Evolutionary conservation across 257 asterid genomes (phyloP).

Genomic region (Scutellaria baicalensis): DNA sequence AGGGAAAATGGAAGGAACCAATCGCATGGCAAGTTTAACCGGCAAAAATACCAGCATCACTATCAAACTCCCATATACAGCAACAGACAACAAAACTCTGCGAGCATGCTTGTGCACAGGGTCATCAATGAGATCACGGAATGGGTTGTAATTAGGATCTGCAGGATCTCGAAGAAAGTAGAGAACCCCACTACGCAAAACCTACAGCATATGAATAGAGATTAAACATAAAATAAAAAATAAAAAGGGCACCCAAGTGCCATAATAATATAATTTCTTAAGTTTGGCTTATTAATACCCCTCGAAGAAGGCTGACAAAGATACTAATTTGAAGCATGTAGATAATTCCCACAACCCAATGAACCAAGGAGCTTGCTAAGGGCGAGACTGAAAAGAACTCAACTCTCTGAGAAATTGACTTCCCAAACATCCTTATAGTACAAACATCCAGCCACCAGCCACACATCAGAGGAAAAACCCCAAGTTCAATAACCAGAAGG

Average conservation of each 20-base stretch:
- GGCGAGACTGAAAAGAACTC: slow-evolving; percentile 96
- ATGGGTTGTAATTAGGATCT: slow-evolving; percentile 97
- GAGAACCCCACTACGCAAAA: slow-evolving; percentile 89
- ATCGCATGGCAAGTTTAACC: slow-evolving; percentile 90
- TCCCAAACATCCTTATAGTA: slow-evolving; percentile 93
- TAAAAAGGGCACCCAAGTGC: not conserved
- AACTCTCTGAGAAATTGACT: slow-evolving; percentile 82
- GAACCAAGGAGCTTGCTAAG: slow-evolving; percentile 93
- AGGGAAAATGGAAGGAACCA: slow-evolving; percentile 87
- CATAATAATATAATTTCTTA: not conserved
- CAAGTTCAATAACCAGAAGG: slow-evolving; percentile 96
- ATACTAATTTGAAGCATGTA: slow-evolving; percentile 98
- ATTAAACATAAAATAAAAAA: too few relatives aligned
- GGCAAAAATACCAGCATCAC: slow-evolving; percentile 97
- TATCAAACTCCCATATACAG: slow-evolving; percentile 93
- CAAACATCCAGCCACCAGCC: slow-evolving; percentile 99
- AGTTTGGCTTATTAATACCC: slow-evolving; percentile 43
- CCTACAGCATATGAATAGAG: slow-evolving; percentile 39
- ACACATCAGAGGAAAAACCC: slow-evolving; percentile 96
- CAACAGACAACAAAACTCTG: slow-evolving; percentile 87
- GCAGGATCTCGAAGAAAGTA: slow-evolving; percentile 99
- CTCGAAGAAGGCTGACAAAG: slow-evolving; percentile 99
- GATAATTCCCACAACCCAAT: slow-evolving; percentile 96
- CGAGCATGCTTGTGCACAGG: slow-evolving; percentile 99
- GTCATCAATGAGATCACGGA: slow-evolving; percentile 96